Conservation (phyloP, 495 filamentous ascomycete species). For the Penicillium riverlandense region DNA sequence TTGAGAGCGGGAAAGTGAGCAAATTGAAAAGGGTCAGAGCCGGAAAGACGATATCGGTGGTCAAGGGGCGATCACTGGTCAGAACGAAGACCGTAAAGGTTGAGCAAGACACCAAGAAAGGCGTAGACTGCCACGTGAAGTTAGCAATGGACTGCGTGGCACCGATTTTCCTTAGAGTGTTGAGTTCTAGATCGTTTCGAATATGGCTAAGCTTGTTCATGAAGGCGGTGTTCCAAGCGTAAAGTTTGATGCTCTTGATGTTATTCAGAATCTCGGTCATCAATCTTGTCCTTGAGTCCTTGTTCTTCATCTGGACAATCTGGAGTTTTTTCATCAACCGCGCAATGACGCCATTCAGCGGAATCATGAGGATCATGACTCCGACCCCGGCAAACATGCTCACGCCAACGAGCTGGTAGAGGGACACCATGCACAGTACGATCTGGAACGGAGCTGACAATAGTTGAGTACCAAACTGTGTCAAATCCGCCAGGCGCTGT, state of each 20-base stretch:
- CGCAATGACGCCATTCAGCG: conserved; percentile 89
- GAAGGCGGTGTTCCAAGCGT: conserved; percentile 94
- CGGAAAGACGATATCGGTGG: conserved; percentile 93
- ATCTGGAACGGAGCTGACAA: conserved; percentile 99
- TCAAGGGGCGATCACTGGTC: conserved; percentile 70
- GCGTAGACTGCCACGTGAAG: conserved; percentile 99
- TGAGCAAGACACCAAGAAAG: conserved; percentile 95
- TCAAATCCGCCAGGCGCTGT: conserved; percentile 88
- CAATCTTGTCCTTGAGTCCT: conserved; percentile 84
- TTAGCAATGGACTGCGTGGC: conserved; percentile 89
- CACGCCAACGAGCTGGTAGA: conserved; percentile 87
- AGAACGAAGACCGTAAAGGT: conserved; percentile 94
- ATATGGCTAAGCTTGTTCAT: conserved; percentile 95
- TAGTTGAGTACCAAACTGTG: conserved; percentile 88
- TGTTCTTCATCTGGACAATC: conserved; percentile 98
- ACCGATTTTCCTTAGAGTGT: conserved; percentile 93
- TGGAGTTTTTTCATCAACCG: conserved; percentile 89
- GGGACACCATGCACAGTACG: conserved; percentile 82
- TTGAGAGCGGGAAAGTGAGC: conserved; percentile 88
- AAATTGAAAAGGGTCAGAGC: conserved; percentile 88
- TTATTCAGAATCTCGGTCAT: conserved; percentile 99
- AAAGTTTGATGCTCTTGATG: conserved; percentile 99
- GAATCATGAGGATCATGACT: conserved; percentile 97
- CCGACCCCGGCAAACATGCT: conserved; percentile 97
- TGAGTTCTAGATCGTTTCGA: conserved; percentile 89